These are phyloP conservation scores for Diaporthe humulicola DNA, from an alignment of 2,329 filamentous ascomycete species.

Conservation along the genomic window DNA sequence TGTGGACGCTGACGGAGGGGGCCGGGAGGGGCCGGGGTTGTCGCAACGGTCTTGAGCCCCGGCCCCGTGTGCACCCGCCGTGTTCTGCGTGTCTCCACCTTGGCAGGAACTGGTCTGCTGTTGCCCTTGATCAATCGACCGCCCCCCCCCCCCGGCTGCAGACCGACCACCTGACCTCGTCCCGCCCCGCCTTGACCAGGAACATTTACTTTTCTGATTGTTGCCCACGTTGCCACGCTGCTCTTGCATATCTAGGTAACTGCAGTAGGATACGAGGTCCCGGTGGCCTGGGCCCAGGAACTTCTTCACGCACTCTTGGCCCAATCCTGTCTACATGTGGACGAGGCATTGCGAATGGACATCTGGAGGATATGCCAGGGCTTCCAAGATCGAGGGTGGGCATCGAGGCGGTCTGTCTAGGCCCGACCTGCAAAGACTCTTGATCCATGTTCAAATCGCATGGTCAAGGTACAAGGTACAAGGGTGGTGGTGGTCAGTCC, in stretches of 20 bases:
- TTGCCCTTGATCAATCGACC: too few species aligned
- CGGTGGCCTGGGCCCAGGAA: too few species aligned
- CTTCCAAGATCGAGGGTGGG: not conserved
- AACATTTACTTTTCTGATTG: not conserved
- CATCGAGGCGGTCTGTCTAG: not conserved
- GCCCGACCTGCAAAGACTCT: not conserved
- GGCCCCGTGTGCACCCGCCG: too few species aligned
- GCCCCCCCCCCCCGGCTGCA: too few species aligned
- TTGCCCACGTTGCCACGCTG: not conserved
- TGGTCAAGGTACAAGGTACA: constrained; percentile 19
- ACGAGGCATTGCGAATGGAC: not conserved
- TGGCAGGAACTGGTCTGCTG: too few species aligned
- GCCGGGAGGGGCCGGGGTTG: not conserved
- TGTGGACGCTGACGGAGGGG: too few species aligned
- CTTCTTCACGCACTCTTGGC: too few species aligned
- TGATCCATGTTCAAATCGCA: not conserved
- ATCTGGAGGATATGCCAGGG: too few species aligned
- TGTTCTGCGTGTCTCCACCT: too few species aligned
- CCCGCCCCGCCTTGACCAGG: not conserved
- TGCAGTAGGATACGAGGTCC: too few species aligned
- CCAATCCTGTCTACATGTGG: not conserved
- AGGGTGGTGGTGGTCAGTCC: not conserved
- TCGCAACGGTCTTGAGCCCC: not conserved
- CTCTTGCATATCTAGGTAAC: not conserved
- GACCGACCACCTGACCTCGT: not conserved